Evolutionary conservation across 139 green algal genomes (phyloP).

Genomic region (Volvox reticuliferus): DNA sequence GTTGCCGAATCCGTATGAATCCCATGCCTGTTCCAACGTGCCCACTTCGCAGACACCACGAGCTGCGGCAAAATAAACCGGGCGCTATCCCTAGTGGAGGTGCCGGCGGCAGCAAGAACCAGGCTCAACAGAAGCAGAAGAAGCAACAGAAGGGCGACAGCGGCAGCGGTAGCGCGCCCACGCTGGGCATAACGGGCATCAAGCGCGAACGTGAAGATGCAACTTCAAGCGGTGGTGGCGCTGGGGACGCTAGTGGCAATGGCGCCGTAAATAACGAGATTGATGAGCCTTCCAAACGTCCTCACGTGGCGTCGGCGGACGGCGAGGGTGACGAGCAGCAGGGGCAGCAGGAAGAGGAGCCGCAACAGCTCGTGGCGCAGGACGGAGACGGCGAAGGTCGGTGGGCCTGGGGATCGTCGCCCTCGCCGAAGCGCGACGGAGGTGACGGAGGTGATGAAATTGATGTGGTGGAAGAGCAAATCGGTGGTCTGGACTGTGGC

Average conservation of each 20-base stretch:
- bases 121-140: slow-evolving; percentile 33
- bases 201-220: slow-evolving; percentile 38
- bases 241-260: background rate
- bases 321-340: background rate
- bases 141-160: background rate
- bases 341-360: background rate
- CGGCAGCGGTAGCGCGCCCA: background rate
- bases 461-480: background rate
- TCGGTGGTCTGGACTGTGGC: background rate
- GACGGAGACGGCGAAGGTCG: background rate
- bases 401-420: background rate
- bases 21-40: background rate
- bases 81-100: background rate
- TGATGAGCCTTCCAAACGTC: slow-evolving; percentile 9
- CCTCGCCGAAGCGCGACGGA: background rate
- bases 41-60: slow-evolving; percentile 9
- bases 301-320: background rate
- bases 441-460: background rate
- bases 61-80: slow-evolving; percentile 6
- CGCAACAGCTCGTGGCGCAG: background rate
- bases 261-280: background rate
- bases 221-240: background rate
- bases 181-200: background rate
- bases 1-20: background rate
- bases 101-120: slow-evolving; percentile 5